phyloP scores from a whole-genome alignment of 176 grass and related monocot genomes.

The Eragrostis curvula region DNA sequence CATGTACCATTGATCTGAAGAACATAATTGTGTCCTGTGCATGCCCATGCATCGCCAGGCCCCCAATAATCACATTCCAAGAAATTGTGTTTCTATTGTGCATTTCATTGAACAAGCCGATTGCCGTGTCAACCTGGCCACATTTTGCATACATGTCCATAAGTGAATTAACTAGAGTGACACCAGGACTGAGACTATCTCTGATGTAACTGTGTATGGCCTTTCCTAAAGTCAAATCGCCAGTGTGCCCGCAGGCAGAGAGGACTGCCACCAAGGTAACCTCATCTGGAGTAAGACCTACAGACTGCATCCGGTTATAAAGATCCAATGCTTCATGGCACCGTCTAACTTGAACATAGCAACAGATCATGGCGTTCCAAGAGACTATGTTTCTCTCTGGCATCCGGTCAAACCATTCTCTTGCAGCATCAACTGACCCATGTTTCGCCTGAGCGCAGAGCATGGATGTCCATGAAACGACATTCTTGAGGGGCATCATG shows the following conservation, averaged over 20 bases:
- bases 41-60: slow-evolving; percentile 52
- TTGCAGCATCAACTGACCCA: slow-evolving; percentile 38
- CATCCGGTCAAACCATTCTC: slow-evolving; percentile 51
- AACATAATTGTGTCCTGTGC: slow-evolving; percentile 37
- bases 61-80: slow-evolving; percentile 66
- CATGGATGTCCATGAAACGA: slow-evolving; percentile 51
- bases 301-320: slow-evolving; percentile 40
- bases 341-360: slow-evolving; percentile 40
- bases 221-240: slow-evolving; percentile 43
- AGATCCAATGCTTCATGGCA: slow-evolving; percentile 47
- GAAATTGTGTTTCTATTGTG: slow-evolving; percentile 40
- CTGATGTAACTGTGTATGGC: slow-evolving; percentile 31
- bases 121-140: slow-evolving; percentile 47
- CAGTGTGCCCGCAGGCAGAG: slow-evolving; percentile 47
- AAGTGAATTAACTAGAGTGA: slow-evolving; percentile 49
- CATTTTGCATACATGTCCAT: slow-evolving; percentile 63
- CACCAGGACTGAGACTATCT: slow-evolving; percentile 16
- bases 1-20: slow-evolving; percentile 49
- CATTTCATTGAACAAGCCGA: slow-evolving; percentile 48
- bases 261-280: slow-evolving; percentile 47
- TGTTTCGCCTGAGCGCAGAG: slow-evolving; percentile 45
- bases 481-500: slow-evolving; percentile 46
- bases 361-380: slow-evolving; percentile 66
- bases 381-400: slow-evolving; percentile 47
- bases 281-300: slow-evolving; percentile 46